These are phyloP conservation scores for Aspergillus eucalypticola DNA, from an alignment of 2,329 filamentous ascomycete species.

Conservation along the genomic window DNA sequence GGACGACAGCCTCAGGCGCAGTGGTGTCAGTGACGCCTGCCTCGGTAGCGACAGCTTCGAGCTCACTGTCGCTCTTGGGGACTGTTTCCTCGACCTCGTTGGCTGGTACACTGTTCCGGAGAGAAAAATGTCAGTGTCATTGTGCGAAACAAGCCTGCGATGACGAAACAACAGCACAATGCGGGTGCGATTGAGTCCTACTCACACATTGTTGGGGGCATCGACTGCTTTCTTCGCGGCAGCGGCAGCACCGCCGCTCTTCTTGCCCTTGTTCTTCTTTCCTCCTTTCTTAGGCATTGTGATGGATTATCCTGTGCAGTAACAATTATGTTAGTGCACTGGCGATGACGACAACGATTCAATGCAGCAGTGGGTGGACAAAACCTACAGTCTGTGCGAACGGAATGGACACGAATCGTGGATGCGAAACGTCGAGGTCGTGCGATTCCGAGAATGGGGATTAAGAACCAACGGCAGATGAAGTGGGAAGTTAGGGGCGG, in stretches of 20 bases:
- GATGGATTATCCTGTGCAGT: slow-evolving; percentile 12
- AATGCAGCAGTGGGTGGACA: slow-evolving; percentile 2
- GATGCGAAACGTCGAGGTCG: slow-evolving; percentile 4
- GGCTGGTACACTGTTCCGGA: slow-evolving; percentile 1
- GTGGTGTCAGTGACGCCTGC: slow-evolving; percentile 6
- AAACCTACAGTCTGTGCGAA: slow-evolving; percentile 16
- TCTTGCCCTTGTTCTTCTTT: slow-evolving; percentile 34
- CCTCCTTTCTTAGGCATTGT: slow-evolving; percentile 40
- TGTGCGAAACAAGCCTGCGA: neutral
- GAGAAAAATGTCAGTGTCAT: neutral
- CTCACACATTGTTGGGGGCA: slow-evolving; percentile 37
- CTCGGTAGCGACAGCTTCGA: slow-evolving; percentile 15
- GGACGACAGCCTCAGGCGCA: slow-evolving; percentile 9
- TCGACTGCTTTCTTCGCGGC: slow-evolving; percentile 29
- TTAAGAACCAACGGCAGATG: slow-evolving; percentile 6
- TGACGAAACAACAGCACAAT: slow-evolving; percentile 10
- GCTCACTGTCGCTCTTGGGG: neutral
- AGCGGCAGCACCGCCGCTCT: slow-evolving; percentile 26
- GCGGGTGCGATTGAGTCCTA: slow-evolving; percentile 10
- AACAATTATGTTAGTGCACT: slow-evolving; percentile 4
- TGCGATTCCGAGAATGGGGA: slow-evolving; percentile 4
- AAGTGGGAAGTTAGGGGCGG: slow-evolving; percentile 20
- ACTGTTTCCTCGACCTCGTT: slow-evolving; percentile 16
- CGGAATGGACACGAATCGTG: neutral
- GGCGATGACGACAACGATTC: slow-evolving; percentile 15